Percentiles rank a stretch among this genome's conserved stretches.
These are phyloP conservation scores for Bruguiera hainesii DNA, from an alignment of 441 rosid genomes.

Conservation along the genomic window DNA sequence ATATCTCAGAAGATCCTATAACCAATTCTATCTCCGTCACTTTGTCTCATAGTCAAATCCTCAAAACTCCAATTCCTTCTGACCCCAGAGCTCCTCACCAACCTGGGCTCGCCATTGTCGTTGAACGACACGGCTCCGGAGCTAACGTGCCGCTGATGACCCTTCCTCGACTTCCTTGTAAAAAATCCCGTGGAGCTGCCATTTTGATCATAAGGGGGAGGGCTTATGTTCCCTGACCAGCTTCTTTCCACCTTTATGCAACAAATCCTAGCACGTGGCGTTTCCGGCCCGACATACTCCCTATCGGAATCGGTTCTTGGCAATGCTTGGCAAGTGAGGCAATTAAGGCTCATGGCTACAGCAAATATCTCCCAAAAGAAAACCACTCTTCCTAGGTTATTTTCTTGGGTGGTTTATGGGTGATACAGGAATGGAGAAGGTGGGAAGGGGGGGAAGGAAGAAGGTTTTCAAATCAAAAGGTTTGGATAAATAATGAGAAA, in stretches of 20 bases:
- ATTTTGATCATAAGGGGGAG: conserved; percentile 26
- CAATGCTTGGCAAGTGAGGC: conserved; percentile 48
- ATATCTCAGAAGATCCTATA: not conserved
- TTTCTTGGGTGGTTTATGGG: not conserved
- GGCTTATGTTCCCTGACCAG: conserved; percentile 53
- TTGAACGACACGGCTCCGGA: conserved; percentile 24
- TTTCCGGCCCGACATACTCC: conserved; percentile 14
- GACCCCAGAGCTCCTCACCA: conserved; percentile 73
- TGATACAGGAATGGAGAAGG: too few relatives aligned
- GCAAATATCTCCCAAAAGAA: not conserved
- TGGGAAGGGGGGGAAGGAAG: not conserved
- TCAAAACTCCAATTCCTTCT: conserved; percentile 95
- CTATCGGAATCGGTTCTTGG: conserved; percentile 35
- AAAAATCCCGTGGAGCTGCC: conserved; percentile 17
- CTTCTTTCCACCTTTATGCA: conserved; percentile 33
- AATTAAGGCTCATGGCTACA: conserved; percentile 51
- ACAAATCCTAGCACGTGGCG: conserved; percentile 8
- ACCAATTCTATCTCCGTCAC: not conserved
- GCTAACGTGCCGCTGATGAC: conserved; percentile 35
- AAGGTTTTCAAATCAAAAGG: not conserved
- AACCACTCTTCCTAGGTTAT: not conserved
- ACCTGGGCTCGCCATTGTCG: conserved; percentile 41
- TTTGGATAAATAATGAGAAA: not conserved
- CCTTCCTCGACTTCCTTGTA: conserved; percentile 31
- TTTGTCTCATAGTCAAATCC: conserved; percentile 39